Percentiles rank a stretch among this genome's conserved stretches.
These are phyloP conservation scores for Passalora sequoiae DNA, from an alignment of 2,329 filamentous ascomycete species.

Conservation along the genomic window DNA sequence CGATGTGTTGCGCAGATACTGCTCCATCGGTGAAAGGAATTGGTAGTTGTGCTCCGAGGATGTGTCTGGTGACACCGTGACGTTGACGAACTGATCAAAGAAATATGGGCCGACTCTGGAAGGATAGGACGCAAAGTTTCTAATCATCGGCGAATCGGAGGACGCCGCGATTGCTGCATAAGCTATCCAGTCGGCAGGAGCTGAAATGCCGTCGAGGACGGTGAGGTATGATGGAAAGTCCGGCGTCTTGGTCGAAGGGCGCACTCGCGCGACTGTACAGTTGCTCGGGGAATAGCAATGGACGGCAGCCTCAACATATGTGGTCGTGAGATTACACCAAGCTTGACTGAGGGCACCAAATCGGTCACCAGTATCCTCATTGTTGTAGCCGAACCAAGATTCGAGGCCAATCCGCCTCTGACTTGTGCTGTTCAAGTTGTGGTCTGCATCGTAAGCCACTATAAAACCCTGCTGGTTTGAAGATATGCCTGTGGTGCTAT, in stretches of 20 bases:
- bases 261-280: slow-evolving; percentile 2
- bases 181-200: background rate
- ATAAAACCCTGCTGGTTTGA: slow-evolving; percentile 2
- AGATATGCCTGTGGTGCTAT: background rate
- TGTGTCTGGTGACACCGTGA: background rate
- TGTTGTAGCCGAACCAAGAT: slow-evolving; percentile 1
- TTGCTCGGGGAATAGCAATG: slow-evolving; percentile 1
- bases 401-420: slow-evolving; percentile 1
- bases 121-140: background rate
- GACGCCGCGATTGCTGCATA: background rate
- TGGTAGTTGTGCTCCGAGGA: background rate
- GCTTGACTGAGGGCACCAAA: slow-evolving; percentile 1
- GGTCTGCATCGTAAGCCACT: slow-evolving; percentile 3
- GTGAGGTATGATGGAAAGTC: background rate
- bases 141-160: background rate
- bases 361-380: background rate
- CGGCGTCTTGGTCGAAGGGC: background rate
- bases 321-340: slow-evolving; percentile 5
- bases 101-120: background rate
- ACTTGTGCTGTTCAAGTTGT: slow-evolving; percentile 1
- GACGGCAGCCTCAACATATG: slow-evolving; percentile 9
- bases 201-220: slow-evolving; percentile 1
- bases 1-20: background rate
- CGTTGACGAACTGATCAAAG: background rate
- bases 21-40: background rate